Base-by-base conservation (phyloP, 2,329 filamentous ascomycete species). In the Aspergillus transmontanensis region DNA sequence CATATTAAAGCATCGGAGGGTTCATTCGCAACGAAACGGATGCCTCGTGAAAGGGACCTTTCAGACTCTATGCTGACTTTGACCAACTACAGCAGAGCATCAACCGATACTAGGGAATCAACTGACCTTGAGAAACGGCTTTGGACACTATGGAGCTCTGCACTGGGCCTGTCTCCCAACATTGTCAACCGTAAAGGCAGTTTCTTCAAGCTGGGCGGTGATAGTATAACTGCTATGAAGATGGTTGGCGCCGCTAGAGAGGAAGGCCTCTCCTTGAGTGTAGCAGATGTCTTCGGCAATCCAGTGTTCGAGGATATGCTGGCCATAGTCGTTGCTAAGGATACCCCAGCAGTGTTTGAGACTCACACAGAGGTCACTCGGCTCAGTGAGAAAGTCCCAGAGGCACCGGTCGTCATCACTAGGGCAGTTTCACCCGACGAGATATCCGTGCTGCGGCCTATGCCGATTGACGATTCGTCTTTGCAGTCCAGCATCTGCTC, bases 401-500 rank as follows among this genome's bases (percentile, higher is more conserved):
- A 66, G 41, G 48, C 59, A 2, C 57, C 53, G 16, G 46, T 53
- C n/a, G 41, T 57, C 6, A 14, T 64, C 12, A 41, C 58, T 21
- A 51, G 46, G 30, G 55, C 60, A 19, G 41, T 46, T 3, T 57
- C 63, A 12, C 54, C 62, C 4, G 55, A 67, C 30, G 61, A 76
- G 60, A 69, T 74, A 11, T 68, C 73, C 23, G 54, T 73, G 7
- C 60, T 75, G 23, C 66, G 63, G n/a, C 68, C 73, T 14, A 65
- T 59, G 30, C 62, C 68, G 16, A 59, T 75, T 9, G 74, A 75
- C 51, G 70, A 72, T 45, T 67, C 64, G 3, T 84, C 86, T 57
- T 71, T 86, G 12, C 75, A 81, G 5, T 76, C 80, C n/a, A 74
- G 75, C 1, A 81, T 90, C 34, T 80, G 79, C 21, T 82, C 85